Evolutionary conservation across 495 filamentous ascomycete genomes (phyloP).

Genomic region (Clavariopsis aquatica): DNA sequence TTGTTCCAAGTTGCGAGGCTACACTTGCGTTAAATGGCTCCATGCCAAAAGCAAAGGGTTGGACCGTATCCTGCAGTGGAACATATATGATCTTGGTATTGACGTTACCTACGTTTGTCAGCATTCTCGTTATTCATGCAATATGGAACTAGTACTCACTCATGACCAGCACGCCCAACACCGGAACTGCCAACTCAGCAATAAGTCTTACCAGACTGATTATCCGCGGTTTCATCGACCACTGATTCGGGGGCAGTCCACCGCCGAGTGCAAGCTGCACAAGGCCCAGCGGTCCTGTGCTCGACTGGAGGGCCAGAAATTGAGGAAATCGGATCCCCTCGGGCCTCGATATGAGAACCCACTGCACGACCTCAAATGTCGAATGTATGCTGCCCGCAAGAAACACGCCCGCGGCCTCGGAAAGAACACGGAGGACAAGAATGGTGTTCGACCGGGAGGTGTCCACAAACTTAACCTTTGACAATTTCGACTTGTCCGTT

Average conservation of each 20-base stretch:
- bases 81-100: constrained; percentile 13
- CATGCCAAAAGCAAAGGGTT: constrained; percentile 23
- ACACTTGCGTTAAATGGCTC: constrained; percentile 25
- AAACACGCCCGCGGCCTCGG: constrained; percentile 23
- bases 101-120: constrained; percentile 17
- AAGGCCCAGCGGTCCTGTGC: constrained; percentile 23
- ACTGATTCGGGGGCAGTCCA: constrained; percentile 14
- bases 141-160: constrained; percentile 13
- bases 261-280: constrained; percentile 14
- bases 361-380: constrained; percentile 32
- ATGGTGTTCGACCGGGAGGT: constrained; percentile 24
- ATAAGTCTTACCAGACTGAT: constrained; percentile 23
- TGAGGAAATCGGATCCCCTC: constrained; percentile 24
- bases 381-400: constrained; percentile 21
- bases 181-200: constrained; percentile 18
- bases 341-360: constrained; percentile 27
- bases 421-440: constrained; percentile 19
- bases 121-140: background rate
- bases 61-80: constrained; percentile 11
- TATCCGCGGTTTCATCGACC: constrained; percentile 21
- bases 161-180: constrained; percentile 28
- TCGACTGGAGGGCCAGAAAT: constrained; percentile 26
- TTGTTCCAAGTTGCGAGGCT: constrained; percentile 22
- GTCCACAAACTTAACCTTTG: constrained; percentile 21
- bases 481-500: constrained; percentile 11